Base-by-base conservation (phyloP, 345 rosid genomes). In the Populus davidiana region DNA sequence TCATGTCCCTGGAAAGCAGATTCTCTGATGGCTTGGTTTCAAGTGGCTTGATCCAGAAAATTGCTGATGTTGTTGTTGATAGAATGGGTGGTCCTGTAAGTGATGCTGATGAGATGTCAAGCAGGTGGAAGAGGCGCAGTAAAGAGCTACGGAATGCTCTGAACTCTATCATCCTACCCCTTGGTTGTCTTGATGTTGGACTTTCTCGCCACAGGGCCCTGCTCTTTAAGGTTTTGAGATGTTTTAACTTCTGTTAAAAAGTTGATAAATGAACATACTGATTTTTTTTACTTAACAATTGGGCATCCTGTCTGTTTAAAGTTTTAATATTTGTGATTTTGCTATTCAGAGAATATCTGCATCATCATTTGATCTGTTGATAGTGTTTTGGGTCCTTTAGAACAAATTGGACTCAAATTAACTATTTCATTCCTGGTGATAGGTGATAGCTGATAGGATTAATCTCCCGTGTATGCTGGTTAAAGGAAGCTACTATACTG, bases 151-250 rank as follows among this genome's bases (percentile, higher is more conserved):
- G 87, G 68, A 85, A 78, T 82, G 87, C 89, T 74, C 86, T 90
- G 80, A 90, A 88, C 67, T 78, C 88, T 47, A 80, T 86, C 74
- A 80, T 91, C 85, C 87, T 93, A 85, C 98, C 98, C 14, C 97
- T 94, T 75, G 98, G 98, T 27, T 75, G 82, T 25, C 90, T 94
- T 77, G 91, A 93, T 82, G 86, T 93, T 74, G 98, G 98, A 78
- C 94, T 94, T 81, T 94, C 98, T 80, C 95, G 97, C 54, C 98
- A 94, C 79, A 83, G 98, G 85, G 98, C 98, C 79, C 82, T 93
- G 86, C 98, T 94, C 80, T 94, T 94, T 83, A 94, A 94, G 98
- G 98, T 94, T 82, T 67, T 77, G 43, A 74, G 8, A 49, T 77
- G 62, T 49, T 20, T 73, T 70, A 72, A 56, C 29, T 72, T 43